A percentile compares a stretch with the other conserved stretches of the same genome.
These are phyloP conservation scores for Alternaria alternata DNA, from an alignment of 2,329 filamentous ascomycete genomes.

Conservation along the genomic window DNA sequence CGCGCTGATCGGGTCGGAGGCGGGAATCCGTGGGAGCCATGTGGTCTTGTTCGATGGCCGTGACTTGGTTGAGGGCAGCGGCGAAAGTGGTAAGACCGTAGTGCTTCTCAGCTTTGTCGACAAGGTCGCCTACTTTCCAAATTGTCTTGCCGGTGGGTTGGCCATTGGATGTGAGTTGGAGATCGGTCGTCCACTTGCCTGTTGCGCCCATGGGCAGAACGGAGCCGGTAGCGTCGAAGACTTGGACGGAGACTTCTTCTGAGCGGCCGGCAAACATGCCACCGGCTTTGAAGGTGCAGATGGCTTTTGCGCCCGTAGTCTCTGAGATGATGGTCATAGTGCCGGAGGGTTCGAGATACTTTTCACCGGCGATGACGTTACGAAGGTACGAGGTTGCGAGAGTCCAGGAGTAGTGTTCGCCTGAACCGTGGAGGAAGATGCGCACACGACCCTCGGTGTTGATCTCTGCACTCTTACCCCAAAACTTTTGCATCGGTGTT, in stretches of 20 bases:
- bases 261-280: conserved; percentile 96
- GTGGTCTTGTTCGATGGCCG: conserved; percentile 75
- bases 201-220: conserved; percentile 72
- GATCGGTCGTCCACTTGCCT: conserved; percentile 84
- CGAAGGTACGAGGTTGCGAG: conserved; percentile 89
- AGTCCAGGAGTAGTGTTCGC: conserved; percentile 89
- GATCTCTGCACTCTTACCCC: conserved; percentile 95
- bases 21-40: conserved; percentile 84
- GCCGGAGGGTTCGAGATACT: conserved; percentile 94
- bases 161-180: conserved; percentile 72
- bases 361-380: conserved; percentile 97
- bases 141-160: conserved; percentile 69
- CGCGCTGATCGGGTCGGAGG: conserved; percentile 85
- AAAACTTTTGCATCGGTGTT: conserved; percentile 93
- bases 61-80: conserved; percentile 86
- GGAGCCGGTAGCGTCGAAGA: conserved; percentile 71
- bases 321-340: conserved; percentile 89
- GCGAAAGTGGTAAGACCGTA: conserved; percentile 92
- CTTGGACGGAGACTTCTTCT: conserved; percentile 85
- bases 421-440: conserved; percentile 75
- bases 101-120: conserved; percentile 78
- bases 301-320: conserved; percentile 79
- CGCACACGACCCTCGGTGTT: conserved; percentile 89
- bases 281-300: conserved; percentile 91
- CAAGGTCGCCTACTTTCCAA: conserved; percentile 80